Conservation (phyloP, 257 asterid genomes). For the Eucommia ulmoides region DNA sequence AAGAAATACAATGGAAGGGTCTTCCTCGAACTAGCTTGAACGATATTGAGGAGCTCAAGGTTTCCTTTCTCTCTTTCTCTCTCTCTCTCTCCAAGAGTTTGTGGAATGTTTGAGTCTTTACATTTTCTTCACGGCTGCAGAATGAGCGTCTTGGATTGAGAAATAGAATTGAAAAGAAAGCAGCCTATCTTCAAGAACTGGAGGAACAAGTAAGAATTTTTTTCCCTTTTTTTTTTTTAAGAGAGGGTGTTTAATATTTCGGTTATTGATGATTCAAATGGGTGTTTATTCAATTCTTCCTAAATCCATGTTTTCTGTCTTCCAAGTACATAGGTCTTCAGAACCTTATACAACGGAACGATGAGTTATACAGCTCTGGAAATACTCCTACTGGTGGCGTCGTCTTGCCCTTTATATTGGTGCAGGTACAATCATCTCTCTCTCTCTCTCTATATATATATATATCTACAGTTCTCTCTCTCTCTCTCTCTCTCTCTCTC, state of each 20-base stretch:
- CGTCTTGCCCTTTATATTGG: conserved; percentile 92
- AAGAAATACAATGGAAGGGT: conserved; percentile 98
- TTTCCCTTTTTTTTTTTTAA: too few relatives aligned
- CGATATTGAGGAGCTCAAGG: conserved; percentile 88
- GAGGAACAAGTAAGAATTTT: conserved; percentile 71
- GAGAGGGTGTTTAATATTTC: too few relatives aligned
- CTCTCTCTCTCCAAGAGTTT: conserved; percentile 2
- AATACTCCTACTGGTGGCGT: conserved; percentile 94
- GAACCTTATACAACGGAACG: conserved; percentile 75
- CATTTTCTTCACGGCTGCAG: conserved; percentile 29
- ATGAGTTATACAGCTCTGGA: conserved; percentile 73
- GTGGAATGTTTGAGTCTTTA: conserved; percentile 4
- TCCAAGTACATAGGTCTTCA: conserved; percentile 71
- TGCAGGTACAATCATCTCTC: conserved; percentile 68
- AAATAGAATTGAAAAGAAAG: conserved; percentile 79
- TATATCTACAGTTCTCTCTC: not conserved
- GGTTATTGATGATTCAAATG: not conserved
- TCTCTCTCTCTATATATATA: too few relatives aligned
- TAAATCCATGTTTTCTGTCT: conserved; percentile 6
- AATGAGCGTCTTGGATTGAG: conserved; percentile 61
- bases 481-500: not conserved
- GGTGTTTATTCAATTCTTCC: not conserved
- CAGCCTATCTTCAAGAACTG: conserved; percentile 81
- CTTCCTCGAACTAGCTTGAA: conserved; percentile 78
- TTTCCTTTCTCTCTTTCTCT: conserved; percentile 15